Percentiles rank a stretch among this genome's conserved stretches.
phyloP scores from a whole-genome alignment of 164 flowering plant genomes.

The Nelumbo lutea region DNA sequence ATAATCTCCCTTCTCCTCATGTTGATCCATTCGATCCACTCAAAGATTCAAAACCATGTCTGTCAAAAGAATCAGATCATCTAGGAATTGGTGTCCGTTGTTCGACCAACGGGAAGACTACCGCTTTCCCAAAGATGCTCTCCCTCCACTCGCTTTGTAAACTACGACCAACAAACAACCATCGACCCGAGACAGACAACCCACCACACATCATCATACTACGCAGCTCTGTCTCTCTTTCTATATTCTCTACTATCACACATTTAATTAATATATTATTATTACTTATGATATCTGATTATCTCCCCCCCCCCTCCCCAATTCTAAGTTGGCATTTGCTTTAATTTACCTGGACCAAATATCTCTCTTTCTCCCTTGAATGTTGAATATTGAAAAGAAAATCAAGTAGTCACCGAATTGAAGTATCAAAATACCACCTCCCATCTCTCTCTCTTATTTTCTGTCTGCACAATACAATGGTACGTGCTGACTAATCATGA shows the following conservation, averaged over 20 bases:
- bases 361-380: too few relatives aligned
- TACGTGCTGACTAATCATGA: conserved; percentile 5
- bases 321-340: too few relatives aligned
- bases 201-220: neutral
- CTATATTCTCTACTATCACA: too few relatives aligned
- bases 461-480: neutral
- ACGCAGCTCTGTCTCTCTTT: too few relatives aligned
- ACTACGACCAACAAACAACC: conserved; percentile 19
- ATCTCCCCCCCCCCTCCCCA: too few relatives aligned
- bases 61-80: conserved; percentile 42
- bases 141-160: conserved; percentile 18
- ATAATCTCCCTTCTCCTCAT: conserved; percentile 18
- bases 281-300: too few relatives aligned
- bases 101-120: conserved; percentile 52
- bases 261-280: too few relatives aligned
- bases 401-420: too few relatives aligned
- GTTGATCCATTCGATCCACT: conserved; percentile 14
- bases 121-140: conserved; percentile 74
- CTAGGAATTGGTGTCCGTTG: conserved; percentile 46
- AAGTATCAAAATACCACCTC: neutral
- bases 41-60: conserved; percentile 17
- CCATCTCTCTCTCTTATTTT: neutral
- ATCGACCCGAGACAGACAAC: conserved; percentile 27
- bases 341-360: too few relatives aligned
- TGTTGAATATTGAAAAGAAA: too few relatives aligned